phyloP scores from a whole-genome alignment of 2,329 filamentous ascomycete species.

The Botryotinia convoluta region DNA sequence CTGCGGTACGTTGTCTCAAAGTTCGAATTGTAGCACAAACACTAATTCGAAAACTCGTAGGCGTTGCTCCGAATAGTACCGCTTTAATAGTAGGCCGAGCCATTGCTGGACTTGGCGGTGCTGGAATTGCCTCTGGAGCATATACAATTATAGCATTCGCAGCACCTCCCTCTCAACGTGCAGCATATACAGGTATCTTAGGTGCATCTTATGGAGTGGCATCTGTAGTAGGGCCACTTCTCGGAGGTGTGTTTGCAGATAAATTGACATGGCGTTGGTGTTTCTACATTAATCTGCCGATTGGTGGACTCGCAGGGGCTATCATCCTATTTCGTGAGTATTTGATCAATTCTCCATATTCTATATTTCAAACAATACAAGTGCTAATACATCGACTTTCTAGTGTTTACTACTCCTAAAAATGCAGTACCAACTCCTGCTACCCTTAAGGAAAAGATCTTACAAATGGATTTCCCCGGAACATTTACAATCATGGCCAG shows the following conservation, averaged over 20 bases:
- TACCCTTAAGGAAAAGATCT: constrained; percentile 45
- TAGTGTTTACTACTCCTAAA: constrained; percentile 38
- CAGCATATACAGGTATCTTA: constrained; percentile 57
- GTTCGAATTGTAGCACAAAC: background rate
- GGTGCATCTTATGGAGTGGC: constrained; percentile 66
- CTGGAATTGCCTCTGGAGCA: constrained; percentile 38
- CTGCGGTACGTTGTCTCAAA: constrained; percentile 34
- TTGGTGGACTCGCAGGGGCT: constrained; percentile 41
- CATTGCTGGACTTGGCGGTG: constrained; percentile 31
- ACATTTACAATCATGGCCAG: constrained; percentile 46
- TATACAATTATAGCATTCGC: constrained; percentile 44
- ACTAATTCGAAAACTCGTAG: constrained; percentile 17
- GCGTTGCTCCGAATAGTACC: constrained; percentile 37
- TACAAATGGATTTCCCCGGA: constrained; percentile 50
- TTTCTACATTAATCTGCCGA: constrained; percentile 26
- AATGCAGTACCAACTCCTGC: constrained; percentile 42
- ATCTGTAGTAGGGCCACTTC: constrained; percentile 58
- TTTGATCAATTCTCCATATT: background rate
- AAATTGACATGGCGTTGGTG: constrained; percentile 58
- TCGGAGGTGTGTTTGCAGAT: constrained; percentile 63
- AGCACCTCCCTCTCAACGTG: constrained; percentile 36
- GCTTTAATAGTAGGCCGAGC: constrained; percentile 27
- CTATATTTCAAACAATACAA: background rate
- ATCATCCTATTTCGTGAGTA: constrained; percentile 14
- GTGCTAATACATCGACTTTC: background rate